Base-by-base conservation (phyloP, 2,329 filamentous ascomycete species). In the Alternaria conjuncta region DNA sequence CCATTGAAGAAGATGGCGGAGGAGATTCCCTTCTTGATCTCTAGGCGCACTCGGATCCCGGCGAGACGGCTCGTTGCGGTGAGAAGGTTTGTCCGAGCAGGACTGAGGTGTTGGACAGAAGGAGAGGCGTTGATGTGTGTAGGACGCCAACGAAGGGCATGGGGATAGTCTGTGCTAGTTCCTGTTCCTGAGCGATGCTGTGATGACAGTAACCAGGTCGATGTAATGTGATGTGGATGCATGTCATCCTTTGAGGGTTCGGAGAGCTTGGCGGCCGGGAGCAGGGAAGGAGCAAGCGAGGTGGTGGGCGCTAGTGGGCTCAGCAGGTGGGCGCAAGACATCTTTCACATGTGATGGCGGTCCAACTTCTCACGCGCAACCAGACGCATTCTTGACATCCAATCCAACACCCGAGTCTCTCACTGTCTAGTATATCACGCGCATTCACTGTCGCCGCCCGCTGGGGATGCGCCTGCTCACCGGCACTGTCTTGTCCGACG, bases 391-490 rank as follows among this genome's bases (percentile, higher is more conserved):
- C 49, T 23, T n/a, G 7, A 36, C 12, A 0, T 51, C 49, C 30
- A 32, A 32, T 32, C 30, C 30, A 32, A 32, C 28, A 6, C 49
- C 28, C 28, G 49, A 23, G 28, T 23, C 49, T 23, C 28, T 36
- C 49, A 23, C 28, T 36, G 12, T 13, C 7, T 7, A 32, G 2
- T 12, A 43, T 13, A 46, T 30, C 45, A 51, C 28, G 28, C 18
- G 28, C 10, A 8, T n/a, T n/a, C 49, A 41, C 50, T 20, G 59
- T 60, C 57, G 28, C 63, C 60, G 63, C 56, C 41, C 57, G 57
- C 65, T 63, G 67, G 56, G 59, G 25, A 57, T 60, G 70, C 60
- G 53, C 58, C 65, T 64, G 59, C 68, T 66, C 47, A 44, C 43
- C 60, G 60, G 58, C 63, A 51, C 65, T 50, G 57, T 56, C 57